phyloP scores from a whole-genome alignment of 1,284 basidiomycete species.

The Athelia sp. region DNA sequence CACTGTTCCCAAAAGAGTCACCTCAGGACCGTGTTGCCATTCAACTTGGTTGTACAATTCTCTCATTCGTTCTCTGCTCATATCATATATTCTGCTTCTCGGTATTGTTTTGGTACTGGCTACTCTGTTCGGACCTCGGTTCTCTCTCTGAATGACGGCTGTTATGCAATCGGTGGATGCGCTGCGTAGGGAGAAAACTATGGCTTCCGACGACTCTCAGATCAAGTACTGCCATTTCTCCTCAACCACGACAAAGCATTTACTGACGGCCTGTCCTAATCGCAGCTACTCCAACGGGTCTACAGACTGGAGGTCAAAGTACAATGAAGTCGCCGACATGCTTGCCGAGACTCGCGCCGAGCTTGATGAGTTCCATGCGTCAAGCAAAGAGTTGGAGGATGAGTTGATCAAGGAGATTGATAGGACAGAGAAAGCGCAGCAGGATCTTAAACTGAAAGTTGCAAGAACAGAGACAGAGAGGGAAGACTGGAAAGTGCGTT shows the following conservation, averaged over 20 bases:
- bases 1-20: neutral
- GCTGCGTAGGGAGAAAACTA: constrained; percentile 51
- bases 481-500: constrained; percentile 87
- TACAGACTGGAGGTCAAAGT: constrained; percentile 76
- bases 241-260: constrained; percentile 10
- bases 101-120: neutral
- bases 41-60: neutral
- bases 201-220: constrained; percentile 60
- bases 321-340: constrained; percentile 82
- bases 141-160: constrained; percentile 48
- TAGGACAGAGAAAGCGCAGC: constrained; percentile 81
- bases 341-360: constrained; percentile 81
- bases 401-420: constrained; percentile 88
- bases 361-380: constrained; percentile 87
- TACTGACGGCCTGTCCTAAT: constrained; percentile 12
- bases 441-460: constrained; percentile 74
- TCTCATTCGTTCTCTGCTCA: neutral
- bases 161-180: constrained; percentile 56
- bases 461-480: constrained; percentile 73
- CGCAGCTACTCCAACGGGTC: constrained; percentile 44
- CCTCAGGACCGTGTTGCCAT: no score
- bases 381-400: constrained; percentile 90
- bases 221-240: constrained; percentile 39
- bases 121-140: constrained; percentile 23
- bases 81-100: neutral